Percentiles rank a stretch among this genome's conserved stretches.
These are phyloP conservation scores for Kazachstania sp. DNA, from an alignment of 1,139 yeast genomes.

Conservation along the genomic window DNA sequence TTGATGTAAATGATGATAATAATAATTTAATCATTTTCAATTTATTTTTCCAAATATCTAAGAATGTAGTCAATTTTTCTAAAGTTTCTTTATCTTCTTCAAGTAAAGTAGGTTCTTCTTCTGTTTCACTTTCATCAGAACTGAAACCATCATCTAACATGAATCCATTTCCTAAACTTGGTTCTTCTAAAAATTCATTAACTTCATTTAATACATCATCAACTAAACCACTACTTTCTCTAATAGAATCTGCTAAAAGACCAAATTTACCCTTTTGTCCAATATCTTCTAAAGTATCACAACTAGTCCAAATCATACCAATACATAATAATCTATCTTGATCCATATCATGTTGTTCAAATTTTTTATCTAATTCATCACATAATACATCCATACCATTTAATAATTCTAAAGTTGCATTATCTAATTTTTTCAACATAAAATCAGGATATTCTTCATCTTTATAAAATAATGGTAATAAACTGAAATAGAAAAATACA, in stretches of 20 bases:
- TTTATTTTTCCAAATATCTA: constrained; percentile 44
- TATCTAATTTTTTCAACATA: constrained; percentile 36
- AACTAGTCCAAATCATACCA: constrained; percentile 57
- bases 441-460: constrained; percentile 34
- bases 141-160: constrained; percentile 26
- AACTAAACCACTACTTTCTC: constrained; percentile 40
- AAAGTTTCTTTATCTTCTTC: constrained; percentile 30
- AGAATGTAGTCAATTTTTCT: constrained; percentile 35
- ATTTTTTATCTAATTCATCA: constrained; percentile 28
- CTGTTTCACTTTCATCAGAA: constrained; percentile 24
- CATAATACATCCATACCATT: constrained; percentile 27
- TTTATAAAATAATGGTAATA: constrained; percentile 38
- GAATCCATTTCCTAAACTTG: constrained; percentile 39
- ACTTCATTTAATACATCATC: constrained; percentile 61
- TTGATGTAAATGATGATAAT: constrained; percentile 46
- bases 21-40: constrained; percentile 48
- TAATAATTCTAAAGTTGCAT: constrained; percentile 31
- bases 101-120: not conserved
- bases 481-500: constrained; percentile 39
- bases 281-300: constrained; percentile 40
- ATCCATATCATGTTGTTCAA: constrained; percentile 19
- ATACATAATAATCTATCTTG: constrained; percentile 46
- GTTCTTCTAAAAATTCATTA: constrained; percentile 58
- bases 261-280: constrained; percentile 45
- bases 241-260: constrained; percentile 39